phyloP scores from a whole-genome alignment of 2,329 filamentous ascomycete genomes.

The Colletotrichum truncatum region DNA sequence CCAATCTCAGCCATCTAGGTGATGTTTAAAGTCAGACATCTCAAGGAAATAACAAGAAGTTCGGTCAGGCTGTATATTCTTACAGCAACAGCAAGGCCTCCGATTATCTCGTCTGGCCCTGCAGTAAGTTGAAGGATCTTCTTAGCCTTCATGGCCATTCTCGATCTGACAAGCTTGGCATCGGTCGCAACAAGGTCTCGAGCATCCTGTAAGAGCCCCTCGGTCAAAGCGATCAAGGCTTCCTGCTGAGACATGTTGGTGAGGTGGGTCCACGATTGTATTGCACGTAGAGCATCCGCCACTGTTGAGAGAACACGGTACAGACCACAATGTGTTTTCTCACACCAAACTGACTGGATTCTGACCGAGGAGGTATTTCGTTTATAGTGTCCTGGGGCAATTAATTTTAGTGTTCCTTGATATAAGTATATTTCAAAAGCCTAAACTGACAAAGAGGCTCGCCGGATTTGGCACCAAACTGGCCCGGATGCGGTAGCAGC shows the following conservation, averaged over 20 bases:
- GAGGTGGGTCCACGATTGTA: too few relatives aligned
- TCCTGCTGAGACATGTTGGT: constrained; percentile 1
- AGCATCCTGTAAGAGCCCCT: not conserved
- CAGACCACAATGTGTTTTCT: too few relatives aligned
- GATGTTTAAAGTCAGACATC: not conserved
- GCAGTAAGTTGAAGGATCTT: not conserved
- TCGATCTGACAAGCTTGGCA: not conserved
- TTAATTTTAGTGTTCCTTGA: too few relatives aligned
- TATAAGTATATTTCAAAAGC: too few relatives aligned
- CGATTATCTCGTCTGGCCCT: constrained; percentile 3
- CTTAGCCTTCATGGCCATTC: not conserved
- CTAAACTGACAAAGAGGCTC: too few relatives aligned
- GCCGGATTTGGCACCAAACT: too few relatives aligned
- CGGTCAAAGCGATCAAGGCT: not conserved
- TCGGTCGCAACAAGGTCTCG: not conserved
- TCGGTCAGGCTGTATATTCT: not conserved
- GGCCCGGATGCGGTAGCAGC: too few relatives aligned
- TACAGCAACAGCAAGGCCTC: not conserved
- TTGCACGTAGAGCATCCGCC: too few relatives aligned
- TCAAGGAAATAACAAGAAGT: not conserved
- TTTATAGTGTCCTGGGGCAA: too few relatives aligned
- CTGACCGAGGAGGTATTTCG: too few relatives aligned
- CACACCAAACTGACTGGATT: too few relatives aligned
- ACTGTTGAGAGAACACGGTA: too few relatives aligned
- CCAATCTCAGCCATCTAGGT: constrained; percentile 29